A percentile compares a stretch with the other conserved stretches of the same genome.
Evolutionary conservation across 768 basidiomycete species (phyloP).

Genomic region (Panellus pusillus): DNA sequence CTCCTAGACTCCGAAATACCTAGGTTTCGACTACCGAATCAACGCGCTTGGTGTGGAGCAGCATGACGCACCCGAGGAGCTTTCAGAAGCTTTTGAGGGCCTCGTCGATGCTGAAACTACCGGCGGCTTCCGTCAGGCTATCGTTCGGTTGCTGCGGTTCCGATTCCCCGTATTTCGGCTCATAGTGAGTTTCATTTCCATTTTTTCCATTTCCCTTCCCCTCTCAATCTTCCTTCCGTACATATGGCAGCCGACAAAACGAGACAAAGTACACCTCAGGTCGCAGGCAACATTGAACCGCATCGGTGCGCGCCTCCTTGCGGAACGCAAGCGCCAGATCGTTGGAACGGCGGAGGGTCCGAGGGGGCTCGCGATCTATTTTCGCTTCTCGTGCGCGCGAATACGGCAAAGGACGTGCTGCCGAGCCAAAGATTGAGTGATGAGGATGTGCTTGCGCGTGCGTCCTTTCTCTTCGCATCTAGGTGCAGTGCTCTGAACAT

Average conservation of each 20-base stretch:
- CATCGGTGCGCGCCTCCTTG: conserved; percentile 50
- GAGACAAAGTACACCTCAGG: conserved; percentile 9
- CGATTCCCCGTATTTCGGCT: conserved; percentile 29
- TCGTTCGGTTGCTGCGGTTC: conserved; percentile 25
- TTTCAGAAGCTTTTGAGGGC: conserved; percentile 41
- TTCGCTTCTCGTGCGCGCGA: conserved; percentile 60
- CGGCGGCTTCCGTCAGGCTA: conserved; percentile 32
- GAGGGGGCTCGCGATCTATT: conserved; percentile 52
- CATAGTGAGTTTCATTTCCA: conserved; percentile 30
- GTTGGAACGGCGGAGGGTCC: conserved; percentile 27
- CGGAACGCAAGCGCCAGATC: conserved; percentile 45
- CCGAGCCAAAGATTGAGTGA: conserved; percentile 57
- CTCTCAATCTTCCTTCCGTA: too few relatives aligned
- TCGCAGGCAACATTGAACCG: conserved; percentile 44
- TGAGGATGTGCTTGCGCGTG: conserved; percentile 58
- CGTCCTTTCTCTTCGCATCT: conserved; percentile 19
- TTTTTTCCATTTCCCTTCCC: too few relatives aligned
- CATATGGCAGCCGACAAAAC: conserved; percentile 26
- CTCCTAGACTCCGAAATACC: too few relatives aligned
- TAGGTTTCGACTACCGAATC: conserved; percentile 21
- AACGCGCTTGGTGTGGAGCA: conserved; percentile 9
- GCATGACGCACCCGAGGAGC: conserved; percentile 31
- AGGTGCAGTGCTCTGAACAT: not conserved
- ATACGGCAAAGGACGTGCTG: conserved; percentile 59
- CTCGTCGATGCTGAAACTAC: conserved; percentile 35